A percentile compares a stretch with the other conserved stretches of the same genome.
phyloP scores from a whole-genome alignment of 2,329 filamentous ascomycete species.

The Ciborinia camelliae region DNA sequence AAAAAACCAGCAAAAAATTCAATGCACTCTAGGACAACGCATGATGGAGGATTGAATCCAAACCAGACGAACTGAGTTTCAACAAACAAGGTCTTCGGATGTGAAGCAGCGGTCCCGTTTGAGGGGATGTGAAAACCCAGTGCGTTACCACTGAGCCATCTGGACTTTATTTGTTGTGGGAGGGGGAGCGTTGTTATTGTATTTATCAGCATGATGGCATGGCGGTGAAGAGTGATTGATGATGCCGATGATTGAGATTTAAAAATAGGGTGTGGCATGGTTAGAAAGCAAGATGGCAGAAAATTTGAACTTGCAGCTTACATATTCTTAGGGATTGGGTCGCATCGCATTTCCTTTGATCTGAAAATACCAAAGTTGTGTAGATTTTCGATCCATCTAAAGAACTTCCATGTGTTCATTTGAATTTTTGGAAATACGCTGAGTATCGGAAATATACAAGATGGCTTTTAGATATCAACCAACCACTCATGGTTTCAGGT shows the following conservation, averaged over 20 bases:
- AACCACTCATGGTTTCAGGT: background rate
- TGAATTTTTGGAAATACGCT: background rate
- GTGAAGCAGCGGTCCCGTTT: constrained; percentile 3
- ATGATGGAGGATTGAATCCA: background rate
- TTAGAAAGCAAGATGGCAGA: too few species aligned
- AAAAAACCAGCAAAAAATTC: background rate
- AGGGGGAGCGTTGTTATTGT: background rate
- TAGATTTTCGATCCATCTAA: background rate
- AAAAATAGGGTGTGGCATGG: too few species aligned
- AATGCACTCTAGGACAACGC: background rate
- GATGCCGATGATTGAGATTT: background rate
- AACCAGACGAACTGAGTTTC: constrained; percentile 4
- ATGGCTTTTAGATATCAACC: background rate
- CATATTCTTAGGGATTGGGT: background rate
- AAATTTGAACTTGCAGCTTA: too few species aligned
- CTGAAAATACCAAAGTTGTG: background rate
- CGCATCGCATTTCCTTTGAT: background rate
- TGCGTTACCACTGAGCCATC: constrained; percentile 5
- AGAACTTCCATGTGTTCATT: background rate
- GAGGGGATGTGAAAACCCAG: constrained; percentile 5
- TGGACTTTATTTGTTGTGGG: background rate
- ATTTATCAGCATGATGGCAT: background rate
- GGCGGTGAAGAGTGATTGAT: background rate
- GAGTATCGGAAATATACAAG: background rate
- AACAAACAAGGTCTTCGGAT: background rate